Evolutionary conservation across 108 stramenopile species (phyloP), one percentile per base, ranked within the genome.

Genomic region (Cylindrotheca closterium): DNA sequence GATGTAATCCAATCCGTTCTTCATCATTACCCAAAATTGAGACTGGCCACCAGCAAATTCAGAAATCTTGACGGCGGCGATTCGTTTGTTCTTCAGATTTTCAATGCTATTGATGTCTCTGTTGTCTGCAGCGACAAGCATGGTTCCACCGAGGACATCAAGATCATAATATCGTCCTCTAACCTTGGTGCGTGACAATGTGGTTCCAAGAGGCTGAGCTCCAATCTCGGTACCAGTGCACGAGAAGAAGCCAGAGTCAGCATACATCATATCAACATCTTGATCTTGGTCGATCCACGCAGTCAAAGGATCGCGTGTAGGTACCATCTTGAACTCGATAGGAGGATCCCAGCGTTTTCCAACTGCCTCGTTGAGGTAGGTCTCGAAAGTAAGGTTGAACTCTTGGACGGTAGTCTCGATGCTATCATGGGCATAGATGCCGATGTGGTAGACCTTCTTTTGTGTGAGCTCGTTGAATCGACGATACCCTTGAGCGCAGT

Each of bases 181-280:
- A 1, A 37, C 34, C 10, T 24, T 28, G 10, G 37, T 18, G 33
- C 51, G 50, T 12, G 24, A 28, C 0, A 60, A 25, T 0, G 58
- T 71, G 25, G 65, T 57, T 12, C 37, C 76, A 22, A 77, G 27
- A 28, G 65, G 21, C 23, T 70, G 17, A 3, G 70, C 65, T 25
- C 65, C 68, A 58, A 71, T 24, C 48, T 77, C 70, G 5, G 59
- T 55, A 10, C 64, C 76, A 21, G 71, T 71, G 46, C 76, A 77
- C 0, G 70, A 60, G 37, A 53, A 77, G 37, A 64, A 52, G 4
- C 55, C 47, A 2, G 76, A 65, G 26, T 77, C 70, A 15, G 64
- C 65, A 34, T 71, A 77, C 0, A 77, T 47, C 30, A 77, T 71
- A 55, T 77, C 76, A 0, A 67, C 22, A 45, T 55, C 51, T 47